A percentile compares a stretch with the other conserved stretches of the same genome.
Evolutionary conservation across 495 filamentous ascomycete genomes (phyloP).

Genomic region (Aspergillus ostianus): DNA sequence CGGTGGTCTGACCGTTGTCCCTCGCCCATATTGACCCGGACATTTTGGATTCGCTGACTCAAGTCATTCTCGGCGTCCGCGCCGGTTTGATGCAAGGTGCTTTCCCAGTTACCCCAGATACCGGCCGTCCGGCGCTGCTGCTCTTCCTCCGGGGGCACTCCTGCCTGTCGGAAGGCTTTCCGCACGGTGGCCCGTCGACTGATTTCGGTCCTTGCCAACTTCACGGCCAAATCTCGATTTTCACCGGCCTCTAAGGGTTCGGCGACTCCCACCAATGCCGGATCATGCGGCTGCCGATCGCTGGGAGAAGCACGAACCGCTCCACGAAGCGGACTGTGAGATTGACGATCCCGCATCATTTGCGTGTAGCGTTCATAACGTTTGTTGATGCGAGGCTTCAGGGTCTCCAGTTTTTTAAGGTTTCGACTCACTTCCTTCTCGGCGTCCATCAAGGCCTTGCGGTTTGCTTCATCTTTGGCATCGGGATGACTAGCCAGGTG

Average conservation of each 20-base stretch:
- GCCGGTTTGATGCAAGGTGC: slow-evolving; percentile 30
- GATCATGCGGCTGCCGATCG: slow-evolving; percentile 32
- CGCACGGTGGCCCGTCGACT: slow-evolving; percentile 61
- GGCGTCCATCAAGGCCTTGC: slow-evolving; percentile 45
- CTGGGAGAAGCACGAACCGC: slow-evolving; percentile 12
- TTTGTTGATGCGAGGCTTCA: slow-evolving; percentile 67
- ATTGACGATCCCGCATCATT: slow-evolving; percentile 49
- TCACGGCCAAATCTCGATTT: slow-evolving; percentile 73
- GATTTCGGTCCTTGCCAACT: slow-evolving; percentile 73
- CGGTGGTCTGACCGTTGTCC: slow-evolving; percentile 13
- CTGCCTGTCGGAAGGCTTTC: slow-evolving; percentile 53
- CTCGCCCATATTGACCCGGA: slow-evolving; percentile 37
- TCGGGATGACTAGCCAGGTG: slow-evolving; percentile 61
- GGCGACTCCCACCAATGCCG: slow-evolving; percentile 38
- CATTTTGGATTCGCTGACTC: slow-evolving; percentile 48
- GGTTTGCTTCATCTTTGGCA: slow-evolving; percentile 47
- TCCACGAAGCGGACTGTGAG: slow-evolving; percentile 28
- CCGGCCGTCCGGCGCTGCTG: slow-evolving; percentile 57
- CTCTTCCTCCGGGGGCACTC: slow-evolving; percentile 54
- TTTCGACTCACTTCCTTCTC: slow-evolving; percentile 53
- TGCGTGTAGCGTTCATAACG: slow-evolving; percentile 60
- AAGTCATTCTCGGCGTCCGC: slow-evolving; percentile 35
- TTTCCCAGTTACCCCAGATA: slow-evolving; percentile 62
- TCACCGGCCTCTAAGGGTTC: slow-evolving; percentile 65
- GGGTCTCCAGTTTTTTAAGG: slow-evolving; percentile 57